Evolutionary conservation across 495 filamentous ascomycete genomes (phyloP), one percentile per base, ranked within the genome.

Genomic region (Lineolata rhizophorae): DNA sequence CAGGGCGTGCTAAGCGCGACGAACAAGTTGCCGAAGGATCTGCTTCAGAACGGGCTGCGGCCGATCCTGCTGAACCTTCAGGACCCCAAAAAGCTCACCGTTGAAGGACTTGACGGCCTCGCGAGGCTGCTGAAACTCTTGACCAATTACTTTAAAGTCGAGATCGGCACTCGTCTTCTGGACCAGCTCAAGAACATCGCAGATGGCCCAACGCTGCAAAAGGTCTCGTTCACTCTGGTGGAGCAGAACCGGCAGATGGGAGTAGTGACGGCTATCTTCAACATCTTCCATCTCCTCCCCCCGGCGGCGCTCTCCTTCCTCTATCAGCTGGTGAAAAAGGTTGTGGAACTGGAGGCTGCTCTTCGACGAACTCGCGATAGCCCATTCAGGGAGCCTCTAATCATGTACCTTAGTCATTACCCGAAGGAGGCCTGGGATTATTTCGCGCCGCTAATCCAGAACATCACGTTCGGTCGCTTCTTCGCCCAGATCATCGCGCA

Each of bases 101-200:
- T 84, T 13, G 78, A 81, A 40, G 82, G 82, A 2, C 60, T 99
- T 18, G 83, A 95, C 41, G 90, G 91, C 13, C 62, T 99, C 18
- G 83, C 82, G 33, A 70, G 83, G 18, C 63, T 99, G 3, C 54
- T 99, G 36, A 76, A 80, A 18, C 61, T 99, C 0, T 55, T 99
- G 14, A 99, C 90, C 0, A 95, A 90, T 31, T 95, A 95, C 48
- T 99, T 99, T 59, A 99, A 99, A 53, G 85, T 93, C 2, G 90
- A 94, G 48, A 99, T 99, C 29, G 90, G 90, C 4, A 67, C 81
- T 20, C 65, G 84, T 27, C 54, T 99, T 5, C 56, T 99, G 11
- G 84, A 92, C 28, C 90, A 99, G 39, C 73, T 95, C 59, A 84
- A 81, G 47, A 64, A 71, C 10, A 80, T 99, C 44, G 87, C 85